Evolutionary conservation across 805 yeast genomes (phyloP), one percentile per base, ranked within the genome.

Genomic region (Grigorovia jiainica): DNA sequence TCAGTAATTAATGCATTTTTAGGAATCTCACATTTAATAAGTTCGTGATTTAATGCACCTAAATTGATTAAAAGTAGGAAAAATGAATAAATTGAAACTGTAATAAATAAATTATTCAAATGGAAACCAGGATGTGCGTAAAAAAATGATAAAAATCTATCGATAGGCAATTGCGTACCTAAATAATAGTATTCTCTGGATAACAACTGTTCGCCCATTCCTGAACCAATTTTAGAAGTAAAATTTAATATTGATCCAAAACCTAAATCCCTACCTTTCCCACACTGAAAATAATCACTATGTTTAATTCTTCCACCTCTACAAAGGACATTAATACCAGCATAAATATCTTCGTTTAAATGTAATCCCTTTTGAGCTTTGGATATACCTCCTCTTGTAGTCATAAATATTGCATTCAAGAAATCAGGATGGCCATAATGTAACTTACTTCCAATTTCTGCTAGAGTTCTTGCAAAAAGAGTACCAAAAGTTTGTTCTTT

Each of bases 371-470:
- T 86, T 62, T 89, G 97, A 1, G 95, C 96, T 60, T 89, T 89
- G 2, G 97, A 87, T 3, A 90, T 75, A 11, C 97, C 97, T 32
- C 97, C 97, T 64, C 97, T 72, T 3, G 97, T 90, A 0, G 87
- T 81, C 97, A 89, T 90, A 55, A 81, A 89, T 9, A 83, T 79
- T 5, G 79, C 94, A 65, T 90, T 87, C 45, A 90, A 66, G 63
- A 89, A 89, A 68, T 89, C 97, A 3, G 97, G 97, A 65, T 89
- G 97, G 2, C 97, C 97, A 62, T 89, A 89, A 61, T 89, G 97
- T 39, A 89, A 66, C 63, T 90, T 90, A 1, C 95, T 96, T 9
- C 97, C 97, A 52, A 90, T 86, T 55, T 86, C 90, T 0, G 96
- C 92, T 50, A 89, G 66, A 0, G 96, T 87, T 57, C 97, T 73